A percentile compares a stretch with the other conserved stretches of the same genome.
phyloP scores from a whole-genome alignment of 352 stramenopile species.

The Thalassiosira hispida region DNA sequence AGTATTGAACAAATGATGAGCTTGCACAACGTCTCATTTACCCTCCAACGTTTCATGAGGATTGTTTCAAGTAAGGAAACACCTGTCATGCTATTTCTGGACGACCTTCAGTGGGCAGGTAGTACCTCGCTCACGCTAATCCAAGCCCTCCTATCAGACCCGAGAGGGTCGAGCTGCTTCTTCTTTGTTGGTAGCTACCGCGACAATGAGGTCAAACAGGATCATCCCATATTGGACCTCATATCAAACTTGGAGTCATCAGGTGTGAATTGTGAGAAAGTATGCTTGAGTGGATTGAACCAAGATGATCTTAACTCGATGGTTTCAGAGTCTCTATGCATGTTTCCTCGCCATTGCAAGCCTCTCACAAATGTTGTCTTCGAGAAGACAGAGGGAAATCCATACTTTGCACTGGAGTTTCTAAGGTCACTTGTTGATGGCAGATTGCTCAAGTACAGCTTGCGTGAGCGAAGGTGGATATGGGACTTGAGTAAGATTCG shows the following conservation, averaged over 20 bases:
- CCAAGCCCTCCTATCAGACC: constrained; percentile 43
- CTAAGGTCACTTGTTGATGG: constrained; percentile 27
- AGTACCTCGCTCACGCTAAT: constrained; percentile 28
- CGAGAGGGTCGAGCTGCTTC: constrained; percentile 34
- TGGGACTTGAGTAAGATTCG: constrained; percentile 30
- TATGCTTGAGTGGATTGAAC: constrained; percentile 25
- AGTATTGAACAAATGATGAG: constrained; percentile 43
- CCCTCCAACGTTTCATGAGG: constrained; percentile 54
- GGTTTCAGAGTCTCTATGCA: constrained; percentile 43
- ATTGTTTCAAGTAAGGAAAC: constrained; percentile 39
- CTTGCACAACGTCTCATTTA: constrained; percentile 26
- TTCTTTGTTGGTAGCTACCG: constrained; percentile 62
- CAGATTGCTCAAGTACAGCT: constrained; percentile 26
- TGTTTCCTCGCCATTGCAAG: constrained; percentile 33
- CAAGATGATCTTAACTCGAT: constrained; percentile 24
- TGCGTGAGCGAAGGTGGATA: constrained; percentile 17
- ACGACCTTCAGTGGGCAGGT: constrained; percentile 58
- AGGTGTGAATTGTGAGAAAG: constrained; percentile 3
- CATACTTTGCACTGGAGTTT: constrained; percentile 54
- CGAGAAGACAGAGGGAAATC: constrained; percentile 54
- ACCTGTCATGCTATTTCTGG: constrained; percentile 57
- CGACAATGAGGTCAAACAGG: constrained; percentile 47
- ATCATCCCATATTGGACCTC: constrained; percentile 51
- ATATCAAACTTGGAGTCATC: constrained; percentile 18
- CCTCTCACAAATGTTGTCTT: constrained; percentile 33